Base-by-base conservation (phyloP, 257 asterid species). In the Solanum peruvianum region DNA sequence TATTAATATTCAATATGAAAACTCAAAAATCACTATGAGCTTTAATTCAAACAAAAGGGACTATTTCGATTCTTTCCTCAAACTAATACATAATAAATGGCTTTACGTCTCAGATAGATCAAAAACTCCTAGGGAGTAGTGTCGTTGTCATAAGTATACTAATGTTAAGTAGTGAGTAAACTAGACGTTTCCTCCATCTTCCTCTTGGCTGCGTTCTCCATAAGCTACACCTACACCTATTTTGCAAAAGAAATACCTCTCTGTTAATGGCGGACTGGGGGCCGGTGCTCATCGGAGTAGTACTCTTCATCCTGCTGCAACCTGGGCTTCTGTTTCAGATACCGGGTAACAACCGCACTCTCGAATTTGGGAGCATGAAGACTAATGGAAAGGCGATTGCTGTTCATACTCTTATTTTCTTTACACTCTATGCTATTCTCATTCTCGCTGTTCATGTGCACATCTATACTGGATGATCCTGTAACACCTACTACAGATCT, bases 181-280 rank as follows among this genome's bases (percentile, higher is more conserved):
- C 27, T 25, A 27, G 66, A 45, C 7, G 7, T 49, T 81, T 81
- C 67, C 44, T 27, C 15, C 37, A 15, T 80, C 15, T 78, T 11
- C 6, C 37, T 42, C 66, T 78, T 27, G 6, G 64, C 84, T 10
- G 67, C 67, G n/a, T 80, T 81, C 44, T 29, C 31, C 85, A 47
- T 29, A 81, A 81, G 85, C 69, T 80, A 80, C 44, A 9, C 18
- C 84, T 6, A 42, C 23, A 11, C 20, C 35, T 14, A 18, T 44
- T 77, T 77, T 80, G 11, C 64, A 35, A 12, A 39, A 41, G 58
- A 27, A 76, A 42, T 58, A 45, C 45, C 52, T 76, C 37, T n/a
- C 4, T 7, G 60, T 77, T 77, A 89, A 95, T 95, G 98, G 98
- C 98, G 66, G 99, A 95, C 62, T 96, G 99, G 99, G 98, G 94